Base-by-base conservation (phyloP, 1,284 basidiomycete genomes). In the Malassezia dermatis region DNA sequence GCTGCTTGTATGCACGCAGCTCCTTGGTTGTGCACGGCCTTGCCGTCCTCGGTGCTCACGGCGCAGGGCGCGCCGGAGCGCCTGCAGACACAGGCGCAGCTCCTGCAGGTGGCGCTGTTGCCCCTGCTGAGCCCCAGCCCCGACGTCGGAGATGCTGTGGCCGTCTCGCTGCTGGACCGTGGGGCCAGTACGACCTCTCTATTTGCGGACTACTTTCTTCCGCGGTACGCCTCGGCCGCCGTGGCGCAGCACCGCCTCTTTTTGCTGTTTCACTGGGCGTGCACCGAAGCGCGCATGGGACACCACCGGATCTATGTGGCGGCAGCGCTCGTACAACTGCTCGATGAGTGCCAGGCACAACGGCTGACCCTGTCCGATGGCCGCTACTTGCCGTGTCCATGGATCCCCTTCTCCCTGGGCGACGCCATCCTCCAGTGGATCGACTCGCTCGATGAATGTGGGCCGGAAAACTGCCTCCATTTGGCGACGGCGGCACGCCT, bases 291-390 rank as follows among this genome's bases (percentile, higher is more conserved):
- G 23, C 37, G 37, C 5, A 3, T 2, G 15, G 37, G 37, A 8
- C 48, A 35, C n/a, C 47, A 48, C 23, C 48, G 54, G 12, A 17
- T 30, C 3, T 48, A 24, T 26, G 23, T 51, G 19, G 54, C 54
- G 8, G 32, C 40, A 15, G 44, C 42, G 8, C 42, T 56, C 1
- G 32, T 51, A 2, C 48, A 34, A 13, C 23, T 39, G 7, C 17
- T 56, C 8, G 27, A 56, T 32, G 41, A 27, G 35, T 56, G 53
- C 39, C 53, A 56, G 32, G 31, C 26, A 13, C 42, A 44, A 26
- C 53, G 48, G 12, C 44, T 56, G 7, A 12, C 35, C 10, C 31
- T 48, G 8, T 17, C 30, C 13, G 53, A 56, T 35, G 53, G 53
- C 31, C 41, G 48, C 2, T 24, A 19, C 28, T 21, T 50, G 6